Conservation (phyloP, 1,139 yeast species). For the Lodderomyces orthopsilosis region DNA sequence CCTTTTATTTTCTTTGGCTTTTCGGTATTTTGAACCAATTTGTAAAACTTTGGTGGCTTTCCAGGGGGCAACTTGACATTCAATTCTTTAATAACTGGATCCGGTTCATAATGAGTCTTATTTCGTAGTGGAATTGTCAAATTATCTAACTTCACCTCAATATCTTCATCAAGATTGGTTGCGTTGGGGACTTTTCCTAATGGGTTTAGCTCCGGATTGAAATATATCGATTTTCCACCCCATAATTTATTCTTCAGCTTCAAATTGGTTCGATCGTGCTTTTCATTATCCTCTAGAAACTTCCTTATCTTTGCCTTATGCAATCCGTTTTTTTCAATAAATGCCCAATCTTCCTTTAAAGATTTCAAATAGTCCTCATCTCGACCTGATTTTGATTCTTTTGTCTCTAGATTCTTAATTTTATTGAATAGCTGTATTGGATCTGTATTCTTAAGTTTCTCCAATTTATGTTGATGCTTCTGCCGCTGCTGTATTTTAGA, state of each 20-base stretch:
- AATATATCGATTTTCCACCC: conserved; percentile 40
- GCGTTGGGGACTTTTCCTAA: conserved; percentile 40
- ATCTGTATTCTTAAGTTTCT: conserved; percentile 28
- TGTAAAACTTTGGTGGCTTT: conserved; percentile 41
- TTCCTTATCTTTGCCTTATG: conserved; percentile 29
- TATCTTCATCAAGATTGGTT: conserved; percentile 1
- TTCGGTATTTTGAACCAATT: conserved; percentile 31
- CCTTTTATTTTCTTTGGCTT: conserved; percentile 6
- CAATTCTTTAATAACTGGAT: conserved; percentile 27
- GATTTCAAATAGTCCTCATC: conserved; percentile 23
- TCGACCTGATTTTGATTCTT: conserved; percentile 16
- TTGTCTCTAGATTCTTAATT: conserved; percentile 26
- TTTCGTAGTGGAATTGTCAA: conserved; percentile 25
- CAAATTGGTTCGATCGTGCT: conserved; percentile 13
- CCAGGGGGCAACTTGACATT: conserved; percentile 36
- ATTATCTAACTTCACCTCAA: conserved; percentile 20
- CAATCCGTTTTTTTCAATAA: conserved; percentile 32
- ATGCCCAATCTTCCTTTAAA: conserved; percentile 41
- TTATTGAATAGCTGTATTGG: conserved; percentile 33
- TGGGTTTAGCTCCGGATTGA: conserved; percentile 48
- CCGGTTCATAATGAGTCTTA: conserved; percentile 19
- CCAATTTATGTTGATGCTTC: conserved; percentile 27
- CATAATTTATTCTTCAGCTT: conserved; percentile 27
- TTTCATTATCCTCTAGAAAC: conserved; percentile 21
- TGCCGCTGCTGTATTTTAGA: conserved; percentile 39